phyloP scores from a whole-genome alignment of 352 stramenopile genomes.

The Blastocystis sp. region DNA sequence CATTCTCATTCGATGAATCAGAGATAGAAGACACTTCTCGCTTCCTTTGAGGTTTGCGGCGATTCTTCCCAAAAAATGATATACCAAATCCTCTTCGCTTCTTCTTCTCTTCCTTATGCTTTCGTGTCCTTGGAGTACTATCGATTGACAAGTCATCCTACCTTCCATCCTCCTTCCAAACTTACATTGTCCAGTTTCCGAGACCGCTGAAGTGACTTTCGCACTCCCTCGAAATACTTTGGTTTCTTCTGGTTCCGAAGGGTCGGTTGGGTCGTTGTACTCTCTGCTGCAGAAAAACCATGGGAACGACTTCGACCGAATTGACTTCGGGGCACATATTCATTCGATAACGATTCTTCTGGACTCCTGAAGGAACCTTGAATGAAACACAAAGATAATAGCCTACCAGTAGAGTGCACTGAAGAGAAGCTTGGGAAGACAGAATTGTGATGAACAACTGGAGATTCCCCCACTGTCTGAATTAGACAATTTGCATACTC shows the following conservation, averaged over 20 bases:
- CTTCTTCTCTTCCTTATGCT: background rate
- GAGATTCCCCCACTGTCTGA: constrained; percentile 13
- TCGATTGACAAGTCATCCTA: constrained; percentile 30
- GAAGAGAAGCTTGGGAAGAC: background rate
- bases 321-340: background rate
- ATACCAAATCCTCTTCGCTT: constrained; percentile 36
- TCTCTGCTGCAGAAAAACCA: background rate
- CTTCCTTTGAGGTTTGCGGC: background rate
- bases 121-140: background rate
- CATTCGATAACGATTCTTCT: background rate
- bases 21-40: background rate
- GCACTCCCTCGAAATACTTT: background rate
- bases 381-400: background rate
- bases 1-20: background rate
- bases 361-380: background rate
- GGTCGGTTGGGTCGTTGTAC: background rate
- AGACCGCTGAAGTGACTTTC: background rate
- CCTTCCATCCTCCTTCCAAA: background rate
- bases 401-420: background rate
- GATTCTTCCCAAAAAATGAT: constrained; percentile 28
- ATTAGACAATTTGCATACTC: constrained; percentile 55
- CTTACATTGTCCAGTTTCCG: background rate
- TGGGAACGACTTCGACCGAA: constrained; percentile 11
- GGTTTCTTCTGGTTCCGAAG: background rate
- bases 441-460: background rate